Base-by-base conservation (phyloP, 2,329 filamentous ascomycete genomes). In the Capronia americana region DNA sequence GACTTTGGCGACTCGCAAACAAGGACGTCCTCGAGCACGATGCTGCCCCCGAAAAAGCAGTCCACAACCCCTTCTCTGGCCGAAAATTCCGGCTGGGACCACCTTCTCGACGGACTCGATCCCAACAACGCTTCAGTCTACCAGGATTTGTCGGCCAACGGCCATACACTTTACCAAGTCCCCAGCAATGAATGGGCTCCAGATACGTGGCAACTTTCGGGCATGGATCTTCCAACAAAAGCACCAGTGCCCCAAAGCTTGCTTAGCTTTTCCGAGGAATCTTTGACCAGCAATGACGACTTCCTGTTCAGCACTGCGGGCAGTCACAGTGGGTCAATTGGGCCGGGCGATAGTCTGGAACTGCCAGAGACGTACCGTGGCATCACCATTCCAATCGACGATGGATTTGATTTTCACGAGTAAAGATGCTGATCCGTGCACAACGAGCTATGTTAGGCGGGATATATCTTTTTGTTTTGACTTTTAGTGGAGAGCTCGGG, bases 31-130 rank as follows among this genome's bases (percentile, higher is more conserved):
- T 77, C 71, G 51, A 77, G 70, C 63, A 74, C 71, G 28, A 77
- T 78, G 48, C 71, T 77, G 17, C 76, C 77, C 46, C 78, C 78
- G 55, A 81, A 83, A 71, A 71, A 78, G 46, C 63, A 79, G 81
- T 12, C 26, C 53, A 63, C 70, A 71, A 73, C 69, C 14, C 73
- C 75, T 1, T 68, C 75, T 62, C 70, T 75, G 28, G 73, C 77
- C 26, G 80, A 88, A 8, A 55, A 55, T 14, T 83, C 87, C 0
- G 92, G 95, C 72, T 96, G 92, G 93, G 92, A 96, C 76, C 87
- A 89, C 1, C 83, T 96, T 0, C 84, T 96, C 1, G 89, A 90
- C 3, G 90, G 89, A 24, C 88, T 96, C 76, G 92, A 96, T 72
- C 88, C 88, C 41, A 63, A 58, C 24, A 60, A 57, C 26, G 26